These are phyloP conservation scores for Bruguiera gymnorhiza DNA, from an alignment of 345 rosid species.

Conservation along the genomic window DNA sequence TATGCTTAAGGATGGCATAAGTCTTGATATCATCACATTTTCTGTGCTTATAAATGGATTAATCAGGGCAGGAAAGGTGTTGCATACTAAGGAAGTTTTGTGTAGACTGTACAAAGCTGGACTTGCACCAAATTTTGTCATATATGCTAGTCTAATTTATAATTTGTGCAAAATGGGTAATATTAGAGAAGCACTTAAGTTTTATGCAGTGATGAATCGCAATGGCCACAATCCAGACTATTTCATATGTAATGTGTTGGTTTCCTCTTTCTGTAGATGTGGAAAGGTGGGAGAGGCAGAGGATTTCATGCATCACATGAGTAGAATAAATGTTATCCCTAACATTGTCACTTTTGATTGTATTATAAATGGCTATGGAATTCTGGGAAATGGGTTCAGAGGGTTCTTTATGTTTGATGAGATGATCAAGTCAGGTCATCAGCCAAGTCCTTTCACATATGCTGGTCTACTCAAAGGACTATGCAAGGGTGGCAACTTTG, in stretches of 20 bases:
- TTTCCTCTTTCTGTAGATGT: constrained; percentile 60
- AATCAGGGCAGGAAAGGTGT: constrained; percentile 45
- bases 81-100: constrained; percentile 52
- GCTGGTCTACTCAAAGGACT: constrained; percentile 82
- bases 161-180: constrained; percentile 52
- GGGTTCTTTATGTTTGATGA: constrained; percentile 71
- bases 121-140: constrained; percentile 49
- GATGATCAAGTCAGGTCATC: constrained; percentile 61
- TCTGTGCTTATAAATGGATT: constrained; percentile 81
- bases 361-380: constrained; percentile 63
- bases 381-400: constrained; percentile 50
- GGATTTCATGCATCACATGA: constrained; percentile 58
- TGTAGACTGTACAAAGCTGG: constrained; percentile 66
- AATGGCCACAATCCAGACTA: constrained; percentile 42
- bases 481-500: constrained; percentile 62
- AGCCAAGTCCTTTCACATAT: constrained; percentile 64
- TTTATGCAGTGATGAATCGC: constrained; percentile 54
- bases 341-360: constrained; percentile 58
- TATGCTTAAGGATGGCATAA: constrained; percentile 58
- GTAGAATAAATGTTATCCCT: constrained; percentile 40
- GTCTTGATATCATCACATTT: constrained; percentile 70
- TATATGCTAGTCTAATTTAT: constrained; percentile 60
- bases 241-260: constrained; percentile 54
- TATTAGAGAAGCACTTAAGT: constrained; percentile 53
- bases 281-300: constrained; percentile 68